Percentiles rank a stretch among this genome's conserved stretches.
phyloP scores from a whole-genome alignment of 208 protist species.

The Trypanosomatidae sp. region DNA sequence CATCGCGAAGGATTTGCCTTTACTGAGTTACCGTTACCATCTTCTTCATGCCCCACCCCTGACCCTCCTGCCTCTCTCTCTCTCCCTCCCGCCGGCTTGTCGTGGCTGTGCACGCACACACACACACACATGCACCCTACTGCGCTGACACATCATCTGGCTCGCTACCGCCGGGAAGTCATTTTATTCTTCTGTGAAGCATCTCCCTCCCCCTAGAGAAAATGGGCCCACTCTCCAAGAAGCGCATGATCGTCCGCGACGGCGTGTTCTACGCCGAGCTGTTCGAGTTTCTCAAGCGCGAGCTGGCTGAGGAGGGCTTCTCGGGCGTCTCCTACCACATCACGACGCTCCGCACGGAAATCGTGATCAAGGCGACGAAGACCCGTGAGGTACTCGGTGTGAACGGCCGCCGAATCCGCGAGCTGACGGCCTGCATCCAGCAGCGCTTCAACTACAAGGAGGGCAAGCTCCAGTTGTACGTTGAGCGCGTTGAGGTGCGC shows the following conservation, averaged over 20 bases:
- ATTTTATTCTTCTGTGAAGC: constrained; percentile 35
- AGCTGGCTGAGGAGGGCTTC: constrained; percentile 97
- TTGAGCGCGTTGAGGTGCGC: constrained; percentile 96
- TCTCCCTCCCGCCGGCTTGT: not conserved
- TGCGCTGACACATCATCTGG: not conserved
- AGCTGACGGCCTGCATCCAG: constrained; percentile 98
- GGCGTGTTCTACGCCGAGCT: constrained; percentile 99
- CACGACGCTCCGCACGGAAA: constrained; percentile 97
- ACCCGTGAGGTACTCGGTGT: constrained; percentile 97
- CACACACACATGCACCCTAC: not conserved
- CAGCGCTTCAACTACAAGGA: constrained; percentile 99
- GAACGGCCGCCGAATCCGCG: constrained; percentile 97
- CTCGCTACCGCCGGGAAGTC: not conserved
- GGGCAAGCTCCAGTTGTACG: constrained; percentile 96
- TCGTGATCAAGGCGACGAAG: constrained; percentile 98
- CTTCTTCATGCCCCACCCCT: not conserved
- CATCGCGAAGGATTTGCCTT: too few species aligned
- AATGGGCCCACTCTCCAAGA: constrained; percentile 89
- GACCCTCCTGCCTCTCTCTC: not conserved
- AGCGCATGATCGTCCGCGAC: constrained; percentile 98
- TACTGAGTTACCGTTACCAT: too few species aligned
- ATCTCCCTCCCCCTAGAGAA: constrained; percentile 1
- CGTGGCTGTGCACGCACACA: not conserved
- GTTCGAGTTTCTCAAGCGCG: constrained; percentile 99
- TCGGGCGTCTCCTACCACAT: constrained; percentile 97